These are phyloP conservation scores for Populus ilicifolia DNA, from an alignment of 345 rosid genomes.

Conservation along the genomic window DNA sequence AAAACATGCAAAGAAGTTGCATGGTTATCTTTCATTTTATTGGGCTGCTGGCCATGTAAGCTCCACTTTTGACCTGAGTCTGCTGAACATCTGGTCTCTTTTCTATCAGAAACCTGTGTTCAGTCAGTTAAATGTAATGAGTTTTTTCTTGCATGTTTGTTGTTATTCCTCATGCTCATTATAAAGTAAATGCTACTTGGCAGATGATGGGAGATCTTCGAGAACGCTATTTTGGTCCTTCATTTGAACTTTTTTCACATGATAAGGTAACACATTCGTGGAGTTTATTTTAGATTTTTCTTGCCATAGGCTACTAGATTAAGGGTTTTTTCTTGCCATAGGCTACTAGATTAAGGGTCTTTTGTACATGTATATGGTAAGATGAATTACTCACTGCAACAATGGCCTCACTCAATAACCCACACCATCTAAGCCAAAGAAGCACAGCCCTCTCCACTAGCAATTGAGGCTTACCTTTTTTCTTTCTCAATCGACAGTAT, in stretches of 20 bases:
- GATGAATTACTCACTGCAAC: not conserved
- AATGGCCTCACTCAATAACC: not conserved
- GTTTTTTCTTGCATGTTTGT: not conserved
- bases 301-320: too few species aligned
- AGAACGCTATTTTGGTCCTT: slow-evolving; percentile 90
- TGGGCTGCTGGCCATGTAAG: not conserved
- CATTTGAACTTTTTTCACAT: slow-evolving; percentile 73
- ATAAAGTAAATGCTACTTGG: not conserved
- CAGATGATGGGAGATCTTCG: slow-evolving; percentile 79
- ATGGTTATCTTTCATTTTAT: not conserved
- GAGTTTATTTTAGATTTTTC: not conserved
- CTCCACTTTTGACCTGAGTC: not conserved
- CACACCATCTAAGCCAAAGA: not conserved
- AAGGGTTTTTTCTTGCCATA: not conserved
- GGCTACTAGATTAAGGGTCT: not conserved
- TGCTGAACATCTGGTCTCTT: not conserved
- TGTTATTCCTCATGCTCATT: not conserved
- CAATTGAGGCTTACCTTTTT: slow-evolving; percentile 3
- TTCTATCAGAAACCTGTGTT: not conserved
- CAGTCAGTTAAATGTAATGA: too few species aligned
- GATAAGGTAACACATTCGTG: slow-evolving; percentile 48
- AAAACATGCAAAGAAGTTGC: not conserved
- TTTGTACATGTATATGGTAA: not conserved
- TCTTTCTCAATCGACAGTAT: slow-evolving; percentile 39
- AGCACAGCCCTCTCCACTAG: not conserved